phyloP scores from a whole-genome alignment of 768 basidiomycete species.

The Leccinum rimulosum region DNA sequence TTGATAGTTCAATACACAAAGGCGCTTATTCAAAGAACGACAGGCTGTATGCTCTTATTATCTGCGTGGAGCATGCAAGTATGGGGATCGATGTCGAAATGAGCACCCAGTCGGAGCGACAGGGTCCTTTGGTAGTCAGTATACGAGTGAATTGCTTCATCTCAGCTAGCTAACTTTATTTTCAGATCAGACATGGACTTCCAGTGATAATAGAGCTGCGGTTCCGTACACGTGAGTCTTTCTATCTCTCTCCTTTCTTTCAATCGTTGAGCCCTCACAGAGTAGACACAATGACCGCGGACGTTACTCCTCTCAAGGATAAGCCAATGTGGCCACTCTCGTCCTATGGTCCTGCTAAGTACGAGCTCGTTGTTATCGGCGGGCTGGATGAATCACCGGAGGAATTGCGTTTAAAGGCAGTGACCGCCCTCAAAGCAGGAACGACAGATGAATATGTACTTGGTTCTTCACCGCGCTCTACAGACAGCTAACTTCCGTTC shows the following conservation, averaged over 20 bases:
- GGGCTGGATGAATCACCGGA: slow-evolving; percentile 75
- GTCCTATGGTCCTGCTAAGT: slow-evolving; percentile 74
- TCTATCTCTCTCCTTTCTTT: neutral
- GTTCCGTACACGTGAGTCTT: slow-evolving; percentile 41
- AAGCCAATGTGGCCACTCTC: slow-evolving; percentile 80
- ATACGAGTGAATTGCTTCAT: slow-evolving; percentile 11
- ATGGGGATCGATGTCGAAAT: slow-evolving; percentile 62
- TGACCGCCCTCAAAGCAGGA: slow-evolving; percentile 51
- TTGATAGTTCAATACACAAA: neutral
- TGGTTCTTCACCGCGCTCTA: slow-evolving; percentile 3
- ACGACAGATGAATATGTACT: slow-evolving; percentile 68
- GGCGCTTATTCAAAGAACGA: slow-evolving; percentile 4
- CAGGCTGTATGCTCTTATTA: slow-evolving; percentile 63
- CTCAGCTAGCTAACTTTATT: slow-evolving; percentile 8
- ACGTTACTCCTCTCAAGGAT: slow-evolving; percentile 58
- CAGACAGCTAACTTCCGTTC: slow-evolving; percentile 1
- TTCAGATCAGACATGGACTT: slow-evolving; percentile 42
- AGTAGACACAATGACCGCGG: slow-evolving; percentile 56
- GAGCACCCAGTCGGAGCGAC: slow-evolving; percentile 50
- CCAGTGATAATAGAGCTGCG: slow-evolving; percentile 26
- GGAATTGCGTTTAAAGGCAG: slow-evolving; percentile 70
- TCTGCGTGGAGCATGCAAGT: slow-evolving; percentile 62
- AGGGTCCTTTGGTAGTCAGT: slow-evolving; percentile 53
- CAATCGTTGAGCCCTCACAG: slow-evolving; percentile 35
- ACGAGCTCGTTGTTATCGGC: slow-evolving; percentile 61